Conservation (phyloP, 2,329 filamentous ascomycete species). For the Onygenales sp. region DNA sequence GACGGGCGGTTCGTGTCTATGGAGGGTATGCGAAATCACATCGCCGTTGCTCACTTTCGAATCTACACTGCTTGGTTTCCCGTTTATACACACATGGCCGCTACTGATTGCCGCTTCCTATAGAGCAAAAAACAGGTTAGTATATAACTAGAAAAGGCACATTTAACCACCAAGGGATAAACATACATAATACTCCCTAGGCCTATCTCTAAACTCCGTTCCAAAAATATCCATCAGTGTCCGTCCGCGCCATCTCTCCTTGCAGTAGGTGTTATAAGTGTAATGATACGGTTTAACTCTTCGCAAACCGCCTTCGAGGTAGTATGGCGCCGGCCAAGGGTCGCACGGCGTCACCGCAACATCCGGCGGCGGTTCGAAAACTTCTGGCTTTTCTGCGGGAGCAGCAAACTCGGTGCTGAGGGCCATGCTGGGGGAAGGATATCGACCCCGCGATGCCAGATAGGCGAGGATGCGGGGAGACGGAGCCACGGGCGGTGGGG, state of each 20-base stretch:
- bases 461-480: conserved; percentile 32
- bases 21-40: conserved; percentile 82
- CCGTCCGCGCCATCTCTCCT: conserved; percentile 81
- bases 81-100: conserved; percentile 73
- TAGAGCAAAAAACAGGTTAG: not conserved
- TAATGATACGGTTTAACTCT: conserved; percentile 80
- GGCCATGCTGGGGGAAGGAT: conserved; percentile 28
- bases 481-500: conserved; percentile 21
- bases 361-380: conserved; percentile 18
- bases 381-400: conserved; percentile 16
- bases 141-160: not conserved
- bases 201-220: conserved; percentile 83
- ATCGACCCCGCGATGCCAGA: conserved; percentile 27
- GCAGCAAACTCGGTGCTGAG: conserved; percentile 19
- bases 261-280: conserved; percentile 92
- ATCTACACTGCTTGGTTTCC: conserved; percentile 56
- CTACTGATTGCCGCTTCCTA: conserved; percentile 66
- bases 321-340: conserved; percentile 63
- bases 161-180: not conserved
- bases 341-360: conserved; percentile 24
- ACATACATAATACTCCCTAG: conserved; percentile 72
- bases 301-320: conserved; percentile 71
- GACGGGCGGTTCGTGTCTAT: conserved; percentile 92
- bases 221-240: conserved; percentile 78
- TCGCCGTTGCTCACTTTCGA: conserved; percentile 80